phyloP scores from a whole-genome alignment of 2,329 filamentous ascomycete species.

The Aspergillus oerlinghausenensis region DNA sequence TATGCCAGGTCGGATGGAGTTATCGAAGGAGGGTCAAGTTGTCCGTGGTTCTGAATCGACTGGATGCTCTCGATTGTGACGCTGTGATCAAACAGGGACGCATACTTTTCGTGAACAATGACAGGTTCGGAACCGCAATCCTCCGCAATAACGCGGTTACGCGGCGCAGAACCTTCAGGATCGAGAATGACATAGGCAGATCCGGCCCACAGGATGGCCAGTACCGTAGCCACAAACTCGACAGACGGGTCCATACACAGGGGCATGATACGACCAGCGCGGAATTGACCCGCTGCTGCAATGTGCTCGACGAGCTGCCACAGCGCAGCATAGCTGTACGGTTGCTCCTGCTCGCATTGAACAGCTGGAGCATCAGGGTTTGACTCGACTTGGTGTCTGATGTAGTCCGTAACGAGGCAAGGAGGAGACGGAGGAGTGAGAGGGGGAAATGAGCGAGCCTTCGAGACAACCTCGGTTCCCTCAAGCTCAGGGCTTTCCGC shows the following conservation, averaged over 20 bases:
- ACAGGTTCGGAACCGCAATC: background rate
- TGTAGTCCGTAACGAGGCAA: background rate
- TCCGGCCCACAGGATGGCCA: background rate
- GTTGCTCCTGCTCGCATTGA: background rate
- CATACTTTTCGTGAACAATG: background rate
- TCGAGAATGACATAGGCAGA: background rate
- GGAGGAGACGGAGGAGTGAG: background rate
- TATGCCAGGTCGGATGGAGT: conserved; percentile 51
- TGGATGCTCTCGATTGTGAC: background rate
- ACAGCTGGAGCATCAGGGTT: background rate
- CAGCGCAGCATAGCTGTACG: background rate
- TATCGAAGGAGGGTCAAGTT: background rate
- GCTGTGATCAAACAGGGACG: background rate
- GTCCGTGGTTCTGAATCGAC: background rate
- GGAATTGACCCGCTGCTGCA: background rate
- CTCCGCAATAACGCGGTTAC: background rate
- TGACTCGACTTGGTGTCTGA: background rate
- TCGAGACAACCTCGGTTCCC: background rate
- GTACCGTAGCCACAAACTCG: background rate
- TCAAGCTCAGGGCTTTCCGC: background rate
- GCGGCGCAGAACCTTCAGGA: background rate
- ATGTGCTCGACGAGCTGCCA: background rate
- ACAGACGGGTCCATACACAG: background rate
- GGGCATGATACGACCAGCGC: background rate
- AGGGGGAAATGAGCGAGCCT: background rate